Base-by-base conservation (phyloP, 2,329 filamentous ascomycete species). In the Pyrenophora seminiperda region DNA sequence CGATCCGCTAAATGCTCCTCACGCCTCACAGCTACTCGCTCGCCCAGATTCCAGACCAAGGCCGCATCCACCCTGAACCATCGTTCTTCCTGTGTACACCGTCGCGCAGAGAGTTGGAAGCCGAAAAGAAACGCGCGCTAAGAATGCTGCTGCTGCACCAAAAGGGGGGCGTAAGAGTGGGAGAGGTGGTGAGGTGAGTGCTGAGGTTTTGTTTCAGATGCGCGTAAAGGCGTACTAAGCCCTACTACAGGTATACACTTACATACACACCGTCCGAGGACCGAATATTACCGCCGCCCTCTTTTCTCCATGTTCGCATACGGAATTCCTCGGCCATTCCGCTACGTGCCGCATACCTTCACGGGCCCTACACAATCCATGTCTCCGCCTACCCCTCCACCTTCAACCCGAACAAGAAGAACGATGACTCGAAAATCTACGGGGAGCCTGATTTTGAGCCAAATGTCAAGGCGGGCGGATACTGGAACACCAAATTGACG, bases 371-470 rank as follows among this genome's bases (percentile, higher is more conserved):
- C 71, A 95, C 87, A 0, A 82, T 97, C 30, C 91, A 91, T 65
- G 88, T 92, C 40, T 86, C 92, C 42, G 89, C 91, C 18, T 96
- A 95, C 65, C 91, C 93, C 0, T 81, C 89, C 13, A 84, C 81
- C 38, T 97, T 94, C 77, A 83, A 92, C 65, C 91, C 93, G 2
- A 91, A 96, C 74, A 78, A 81, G 59, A 91, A 90, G 70, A 86
- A 89, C 62, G 83, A 86, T 50, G 80, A 87, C 42, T 82, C 87
- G 1, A 82, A 85, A 43, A 79, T 80, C 43, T 86, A 91, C 76
- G 90, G 90, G 38, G 82, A 88, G 1, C 94, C 94, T 13, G 89
- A 96, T 64, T 99, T 94, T 67, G 94, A 99, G 75, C 93, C 94
- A 38, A 93, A 96, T 78, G 82, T 99, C 68, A 97, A 97, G 78